Percentiles rank a stretch among this genome's conserved stretches.
These are phyloP conservation scores for Phyllachora maydis DNA, from an alignment of 2,329 filamentous ascomycete species.

Conservation along the genomic window DNA sequence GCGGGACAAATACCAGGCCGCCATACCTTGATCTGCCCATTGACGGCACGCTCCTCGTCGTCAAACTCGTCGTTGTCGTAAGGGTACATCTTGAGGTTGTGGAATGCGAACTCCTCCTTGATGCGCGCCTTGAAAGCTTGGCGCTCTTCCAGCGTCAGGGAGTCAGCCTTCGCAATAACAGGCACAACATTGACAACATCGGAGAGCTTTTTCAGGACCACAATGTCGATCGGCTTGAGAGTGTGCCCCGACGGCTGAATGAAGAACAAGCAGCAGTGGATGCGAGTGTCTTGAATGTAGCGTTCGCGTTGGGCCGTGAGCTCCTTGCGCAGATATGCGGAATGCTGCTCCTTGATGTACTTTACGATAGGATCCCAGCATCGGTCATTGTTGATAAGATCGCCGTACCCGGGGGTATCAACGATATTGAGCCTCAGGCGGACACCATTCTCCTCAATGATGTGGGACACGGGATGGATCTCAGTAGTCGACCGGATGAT, in stretches of 20 bases:
- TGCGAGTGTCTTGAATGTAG: constrained; percentile 97
- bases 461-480: constrained; percentile 93
- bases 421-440: constrained; percentile 96
- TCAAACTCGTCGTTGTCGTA: constrained; percentile 99
- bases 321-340: constrained; percentile 96
- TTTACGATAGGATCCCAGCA: constrained; percentile 99
- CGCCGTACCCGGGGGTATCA: constrained; percentile 93
- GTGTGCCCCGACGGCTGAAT: constrained; percentile 97
- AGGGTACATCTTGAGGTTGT: constrained; percentile 99
- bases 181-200: constrained; percentile 98
- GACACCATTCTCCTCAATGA: constrained; percentile 98
- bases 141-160: constrained; percentile 86
- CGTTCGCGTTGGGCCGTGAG: constrained; percentile 96
- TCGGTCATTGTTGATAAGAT: constrained; percentile 98
- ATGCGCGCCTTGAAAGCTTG: constrained; percentile 96
- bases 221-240: constrained; percentile 97
- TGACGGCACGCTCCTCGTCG: constrained; percentile 83
- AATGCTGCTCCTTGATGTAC: constrained; percentile 99
- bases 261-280: constrained; percentile 99
- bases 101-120: constrained; percentile 99
- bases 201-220: constrained; percentile 97
- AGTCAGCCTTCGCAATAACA: constrained; percentile 96
- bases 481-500: constrained; percentile 88
- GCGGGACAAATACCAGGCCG: too few species aligned
- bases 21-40: constrained; percentile 85